Conservation (phyloP, 192 early-diverging fungal genomes). For the Rhizophagus clarus region DNA sequence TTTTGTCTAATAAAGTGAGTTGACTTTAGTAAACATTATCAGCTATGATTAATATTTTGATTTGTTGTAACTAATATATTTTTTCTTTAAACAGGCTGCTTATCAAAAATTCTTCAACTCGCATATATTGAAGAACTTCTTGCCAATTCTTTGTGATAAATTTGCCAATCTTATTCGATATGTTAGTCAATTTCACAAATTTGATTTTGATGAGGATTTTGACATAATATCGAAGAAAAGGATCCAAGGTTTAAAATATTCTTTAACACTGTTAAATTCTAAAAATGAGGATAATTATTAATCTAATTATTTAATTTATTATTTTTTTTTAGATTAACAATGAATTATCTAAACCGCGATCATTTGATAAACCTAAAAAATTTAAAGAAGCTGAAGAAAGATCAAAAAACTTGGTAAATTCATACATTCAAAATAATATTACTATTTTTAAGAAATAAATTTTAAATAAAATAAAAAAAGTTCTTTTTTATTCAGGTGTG, state of each 20-base stretch:
- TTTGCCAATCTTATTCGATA: slow-evolving; percentile 45
- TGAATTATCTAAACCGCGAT: slow-evolving; percentile 62
- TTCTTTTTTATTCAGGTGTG: not conserved
- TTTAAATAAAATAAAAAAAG: not conserved
- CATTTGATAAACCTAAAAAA: slow-evolving; percentile 80
- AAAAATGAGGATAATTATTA: slow-evolving; percentile 5
- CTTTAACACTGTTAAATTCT: not conserved
- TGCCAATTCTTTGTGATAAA: slow-evolving; percentile 58
- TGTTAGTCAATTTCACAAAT: slow-evolving; percentile 38
- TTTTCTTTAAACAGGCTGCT: slow-evolving; percentile 59
- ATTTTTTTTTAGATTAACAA: slow-evolving; percentile 37
- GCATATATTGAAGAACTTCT: slow-evolving; percentile 85
- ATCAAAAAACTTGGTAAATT: slow-evolving; percentile 38
- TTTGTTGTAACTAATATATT: not conserved
- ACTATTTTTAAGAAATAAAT: not conserved
- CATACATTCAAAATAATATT: not conserved
- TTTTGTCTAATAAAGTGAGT: slow-evolving; percentile 28
- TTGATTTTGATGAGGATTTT: slow-evolving; percentile 70
- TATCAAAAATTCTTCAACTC: slow-evolving; percentile 86
- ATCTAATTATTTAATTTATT: not conserved
- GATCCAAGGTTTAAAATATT: slow-evolving; percentile 46
- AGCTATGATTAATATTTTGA: no score
- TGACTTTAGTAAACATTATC: no score
- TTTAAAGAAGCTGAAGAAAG: slow-evolving; percentile 66
- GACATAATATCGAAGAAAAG: slow-evolving; percentile 64